phyloP scores from a whole-genome alignment of 768 basidiomycete genomes.

The Nidularia pulvinata region DNA sequence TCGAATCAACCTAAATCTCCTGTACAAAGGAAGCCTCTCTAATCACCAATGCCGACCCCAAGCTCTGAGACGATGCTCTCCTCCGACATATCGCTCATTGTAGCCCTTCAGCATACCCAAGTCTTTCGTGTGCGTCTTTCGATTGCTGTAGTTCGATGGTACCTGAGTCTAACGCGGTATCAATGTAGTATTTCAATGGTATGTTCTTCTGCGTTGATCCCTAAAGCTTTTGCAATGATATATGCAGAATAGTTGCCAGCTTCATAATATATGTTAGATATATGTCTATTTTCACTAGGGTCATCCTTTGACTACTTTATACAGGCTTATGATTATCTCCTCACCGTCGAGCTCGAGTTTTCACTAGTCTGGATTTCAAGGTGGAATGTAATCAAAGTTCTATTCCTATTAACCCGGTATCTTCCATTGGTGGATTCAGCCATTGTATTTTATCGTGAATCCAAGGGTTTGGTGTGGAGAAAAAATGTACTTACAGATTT shows the following conservation, averaged over 20 bases:
- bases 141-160: not conserved
- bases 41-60: too few species aligned
- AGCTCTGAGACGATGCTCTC: too few species aligned
- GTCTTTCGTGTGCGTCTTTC: not conserved
- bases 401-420: not conserved
- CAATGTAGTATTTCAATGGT: not conserved
- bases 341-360: not conserved
- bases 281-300: too few species aligned
- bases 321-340: not conserved
- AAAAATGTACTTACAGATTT: not conserved
- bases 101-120: not conserved
- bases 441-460: not conserved
- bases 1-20: too few species aligned
- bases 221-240: too few species aligned
- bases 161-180: not conserved
- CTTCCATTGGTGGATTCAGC: not conserved
- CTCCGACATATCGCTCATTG: too few species aligned
- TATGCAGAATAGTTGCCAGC: too few species aligned
- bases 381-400: not conserved
- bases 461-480: not conserved
- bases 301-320: not conserved
- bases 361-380: not conserved
- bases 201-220: not conserved
- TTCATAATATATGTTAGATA: too few species aligned
- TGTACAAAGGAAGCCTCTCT: too few species aligned